These are phyloP conservation scores for Lentinus tigrinus DNA, from an alignment of 768 basidiomycete genomes.

Conservation along the genomic window DNA sequence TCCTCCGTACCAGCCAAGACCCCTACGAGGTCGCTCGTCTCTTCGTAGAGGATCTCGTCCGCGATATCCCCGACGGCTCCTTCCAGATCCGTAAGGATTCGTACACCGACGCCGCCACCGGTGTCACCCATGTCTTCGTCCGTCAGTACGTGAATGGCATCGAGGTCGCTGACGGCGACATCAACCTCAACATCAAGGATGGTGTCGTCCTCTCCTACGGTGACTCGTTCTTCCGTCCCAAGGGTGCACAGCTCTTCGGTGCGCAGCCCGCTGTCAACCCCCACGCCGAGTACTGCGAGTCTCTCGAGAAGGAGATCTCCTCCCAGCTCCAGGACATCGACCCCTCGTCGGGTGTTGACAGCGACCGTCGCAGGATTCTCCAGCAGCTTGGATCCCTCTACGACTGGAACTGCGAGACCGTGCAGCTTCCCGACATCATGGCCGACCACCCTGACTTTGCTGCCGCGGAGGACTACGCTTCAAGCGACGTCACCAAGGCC, in stretches of 20 bases:
- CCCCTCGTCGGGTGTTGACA: constrained; percentile 35
- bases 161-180: constrained; percentile 86
- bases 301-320: constrained; percentile 39
- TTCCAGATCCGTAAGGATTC: constrained; percentile 77
- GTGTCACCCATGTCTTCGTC: constrained; percentile 88
- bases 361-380: constrained; percentile 14
- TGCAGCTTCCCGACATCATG: constrained; percentile 40
- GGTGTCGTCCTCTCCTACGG: constrained; percentile 85
- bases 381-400: constrained; percentile 46
- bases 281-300: constrained; percentile 54
- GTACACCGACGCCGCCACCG: constrained; percentile 82
- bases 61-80: constrained; percentile 35
- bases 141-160: constrained; percentile 83
- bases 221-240: constrained; percentile 78
- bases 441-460: constrained; percentile 29
- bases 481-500: constrained; percentile 47
- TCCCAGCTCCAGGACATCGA: constrained; percentile 30
- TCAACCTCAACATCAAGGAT: constrained; percentile 90
- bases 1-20: constrained; percentile 30
- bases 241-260: constrained; percentile 37
- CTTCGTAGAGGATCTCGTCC: constrained; percentile 56
- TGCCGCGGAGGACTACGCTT: constrained; percentile 14
- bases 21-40: constrained; percentile 60
- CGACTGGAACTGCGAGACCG: constrained; percentile 56
- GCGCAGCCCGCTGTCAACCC: constrained; percentile 27